phyloP scores from a whole-genome alignment of 441 rosid genomes.

The Jatropha multifida region DNA sequence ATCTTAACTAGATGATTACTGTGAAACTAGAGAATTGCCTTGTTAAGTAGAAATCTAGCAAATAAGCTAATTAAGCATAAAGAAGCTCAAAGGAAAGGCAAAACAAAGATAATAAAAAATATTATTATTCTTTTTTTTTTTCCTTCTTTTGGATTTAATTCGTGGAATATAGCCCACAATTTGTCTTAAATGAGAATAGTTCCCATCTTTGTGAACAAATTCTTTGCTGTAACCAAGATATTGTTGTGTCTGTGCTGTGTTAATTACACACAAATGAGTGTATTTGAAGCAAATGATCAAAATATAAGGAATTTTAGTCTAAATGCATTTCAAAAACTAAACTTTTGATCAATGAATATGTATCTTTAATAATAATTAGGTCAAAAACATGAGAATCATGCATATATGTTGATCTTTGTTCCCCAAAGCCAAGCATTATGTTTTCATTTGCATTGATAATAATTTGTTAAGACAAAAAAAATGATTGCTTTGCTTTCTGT shows the following conservation, averaged over 20 bases:
- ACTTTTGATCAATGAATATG: not conserved
- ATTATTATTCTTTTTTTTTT: too few relatives aligned
- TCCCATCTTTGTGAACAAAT: not conserved
- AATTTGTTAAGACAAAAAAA: not conserved
- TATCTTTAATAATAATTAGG: not conserved
- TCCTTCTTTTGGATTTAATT: not conserved
- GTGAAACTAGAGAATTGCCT: not conserved
- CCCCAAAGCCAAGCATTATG: not conserved
- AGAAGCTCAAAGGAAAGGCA: not conserved
- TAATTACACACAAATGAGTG: constrained; percentile 10
- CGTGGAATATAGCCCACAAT: not conserved
- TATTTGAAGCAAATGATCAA: constrained; percentile 10
- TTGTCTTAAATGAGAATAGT: not conserved
- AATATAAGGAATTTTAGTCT: not conserved
- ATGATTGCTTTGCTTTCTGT: not conserved
- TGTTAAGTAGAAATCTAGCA: not conserved
- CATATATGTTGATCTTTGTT: not conserved
- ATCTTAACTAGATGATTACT: not conserved
- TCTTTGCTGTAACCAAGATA: constrained; percentile 18
- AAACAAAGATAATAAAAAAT: not conserved
- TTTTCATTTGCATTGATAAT: not conserved
- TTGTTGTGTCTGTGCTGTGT: constrained; percentile 16
- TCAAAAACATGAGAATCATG: not conserved
- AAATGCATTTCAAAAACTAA: not conserved
- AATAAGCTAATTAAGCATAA: not conserved